Evolutionary conservation across 208 protist genomes (phyloP), one percentile per base, ranked within the genome.

Genomic region (Polymyxa betae): DNA sequence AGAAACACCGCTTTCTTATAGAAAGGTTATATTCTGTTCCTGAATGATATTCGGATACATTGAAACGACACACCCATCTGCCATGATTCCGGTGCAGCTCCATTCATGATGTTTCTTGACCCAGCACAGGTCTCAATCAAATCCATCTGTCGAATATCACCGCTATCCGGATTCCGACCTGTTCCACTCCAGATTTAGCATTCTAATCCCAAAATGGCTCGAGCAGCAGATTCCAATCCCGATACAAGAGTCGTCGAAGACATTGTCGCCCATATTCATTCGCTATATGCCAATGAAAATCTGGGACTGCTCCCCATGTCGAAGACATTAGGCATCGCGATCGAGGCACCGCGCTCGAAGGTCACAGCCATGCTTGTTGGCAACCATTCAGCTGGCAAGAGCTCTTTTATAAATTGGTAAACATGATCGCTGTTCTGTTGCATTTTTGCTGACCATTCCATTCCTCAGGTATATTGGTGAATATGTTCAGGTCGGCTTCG

Each of bases 351-450:
- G 5, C n/a, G 72, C 12, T 43, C 72, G 40, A 82, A 82, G 72
- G 72, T 82, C 5, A 40, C 72, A 12, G 72, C 35, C n/a, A 82
- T 82, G 72, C 72, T 82, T 35, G 72, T 82, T 5, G 72, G 72
- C 16, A 82, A 82, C 72, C 72, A 82, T 82, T 82, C 72, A 5
- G 72, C 72, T 35, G 72, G 72, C n/a, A 82, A 82, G 72, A 82
- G 72, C 72, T 82, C 72, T 5, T 82, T 82, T n/a, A 82, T 82
- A 5, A 82, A 82, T n/a, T 82, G 72, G 72, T 82, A 35, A 16
- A 20, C 40, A 16, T n/a, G 12, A 60, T 60, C 72, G 72, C 40
- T n/a, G 16, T 38, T 82, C 72, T 5, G 5, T 35, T 16, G 72
- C 16, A 5, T 45, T 38, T 43, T n/a, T 5, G 72, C 35, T 5